These are phyloP conservation scores for Croton laevigatus DNA, from an alignment of 441 rosid genomes.

Conservation along the genomic window DNA sequence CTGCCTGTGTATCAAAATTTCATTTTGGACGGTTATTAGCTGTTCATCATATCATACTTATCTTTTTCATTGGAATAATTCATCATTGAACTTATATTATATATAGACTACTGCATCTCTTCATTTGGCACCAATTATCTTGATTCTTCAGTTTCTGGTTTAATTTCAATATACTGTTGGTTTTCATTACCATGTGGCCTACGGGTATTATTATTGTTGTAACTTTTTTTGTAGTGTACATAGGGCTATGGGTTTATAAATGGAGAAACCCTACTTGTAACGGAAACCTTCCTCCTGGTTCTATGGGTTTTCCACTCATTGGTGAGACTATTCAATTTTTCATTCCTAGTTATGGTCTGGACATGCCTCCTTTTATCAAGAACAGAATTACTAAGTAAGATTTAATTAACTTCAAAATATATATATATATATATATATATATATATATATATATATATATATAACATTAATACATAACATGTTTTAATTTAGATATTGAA, in stretches of 20 bases:
- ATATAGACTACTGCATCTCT: background rate
- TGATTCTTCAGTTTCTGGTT: slow-evolving; percentile 1
- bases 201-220: background rate
- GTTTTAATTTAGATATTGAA: background rate
- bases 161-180: slow-evolving; percentile 26
- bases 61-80: background rate
- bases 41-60: background rate
- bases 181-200: slow-evolving; percentile 16
- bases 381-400: slow-evolving; percentile 22
- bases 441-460: no score
- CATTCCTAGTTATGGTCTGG: slow-evolving; percentile 25
- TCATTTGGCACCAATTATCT: background rate
- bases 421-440: no score
- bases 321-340: slow-evolving; percentile 32
- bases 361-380: slow-evolving; percentile 27
- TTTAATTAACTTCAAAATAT: background rate
- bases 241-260: slow-evolving; percentile 19
- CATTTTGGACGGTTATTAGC: background rate
- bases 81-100: background rate
- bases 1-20: background rate
- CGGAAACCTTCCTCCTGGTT: slow-evolving; percentile 33
- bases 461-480: no score
- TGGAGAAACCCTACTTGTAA: slow-evolving; percentile 28
- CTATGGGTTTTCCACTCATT: slow-evolving; percentile 27
- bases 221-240: background rate